Evolutionary conservation across 2,329 filamentous ascomycete genomes (phyloP).

Genomic region (Aspergillus latus): DNA sequence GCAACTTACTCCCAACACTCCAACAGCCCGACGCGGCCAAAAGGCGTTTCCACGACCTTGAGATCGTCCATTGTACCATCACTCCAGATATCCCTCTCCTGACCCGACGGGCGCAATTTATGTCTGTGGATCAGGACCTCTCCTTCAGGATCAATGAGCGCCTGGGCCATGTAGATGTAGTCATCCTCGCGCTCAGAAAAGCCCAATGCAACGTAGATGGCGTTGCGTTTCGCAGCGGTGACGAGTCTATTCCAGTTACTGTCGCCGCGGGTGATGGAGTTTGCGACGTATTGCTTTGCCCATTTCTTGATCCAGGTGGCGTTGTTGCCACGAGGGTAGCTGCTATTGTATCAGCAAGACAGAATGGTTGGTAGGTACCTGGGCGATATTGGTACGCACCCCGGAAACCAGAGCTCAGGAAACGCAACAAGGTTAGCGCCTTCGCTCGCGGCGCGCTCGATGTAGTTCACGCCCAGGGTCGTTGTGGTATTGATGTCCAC

Average conservation of each 20-base stretch:
- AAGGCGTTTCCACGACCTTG: background rate
- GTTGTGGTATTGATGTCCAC: background rate
- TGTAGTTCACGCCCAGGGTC: background rate
- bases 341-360: background rate
- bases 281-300: background rate
- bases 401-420: background rate
- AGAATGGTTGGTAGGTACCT: background rate
- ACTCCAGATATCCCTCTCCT: slow-evolving; percentile 3
- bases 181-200: slow-evolving; percentile 3
- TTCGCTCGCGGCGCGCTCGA: background rate
- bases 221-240: background rate
- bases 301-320: background rate
- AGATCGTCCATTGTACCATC: slow-evolving; percentile 5
- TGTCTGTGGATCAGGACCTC: background rate
- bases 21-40: slow-evolving; percentile 1
- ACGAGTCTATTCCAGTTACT: background rate
- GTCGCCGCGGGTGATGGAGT: background rate
- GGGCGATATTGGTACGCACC: background rate
- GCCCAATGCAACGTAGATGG: slow-evolving; percentile 3
- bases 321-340: background rate
- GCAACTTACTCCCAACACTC: background rate
- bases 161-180: slow-evolving; percentile 8
- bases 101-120: slow-evolving; percentile 4
- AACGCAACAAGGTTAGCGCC: background rate
- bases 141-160: slow-evolving; percentile 3